Percentiles rank a stretch among this genome's conserved stretches.
Evolutionary conservation across 768 basidiomycete species (phyloP).

Genomic region (Lactifluus volemus): DNA sequence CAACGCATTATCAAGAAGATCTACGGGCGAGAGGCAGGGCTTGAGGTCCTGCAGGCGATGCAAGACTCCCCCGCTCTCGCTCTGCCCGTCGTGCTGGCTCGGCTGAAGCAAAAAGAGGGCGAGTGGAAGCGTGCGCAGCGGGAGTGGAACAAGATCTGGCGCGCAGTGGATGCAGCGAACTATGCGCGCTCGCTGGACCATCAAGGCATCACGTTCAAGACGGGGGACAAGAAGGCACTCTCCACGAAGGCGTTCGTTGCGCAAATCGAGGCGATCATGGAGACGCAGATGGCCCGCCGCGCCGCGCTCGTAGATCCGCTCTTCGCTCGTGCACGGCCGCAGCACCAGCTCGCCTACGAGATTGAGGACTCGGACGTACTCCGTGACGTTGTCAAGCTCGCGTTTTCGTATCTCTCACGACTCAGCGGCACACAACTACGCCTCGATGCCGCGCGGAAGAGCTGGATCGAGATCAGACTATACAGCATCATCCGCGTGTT

Average conservation of each 20-base stretch:
- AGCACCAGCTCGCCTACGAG: constrained; percentile 74
- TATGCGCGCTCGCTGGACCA: constrained; percentile 92
- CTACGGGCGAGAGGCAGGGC: constrained; percentile 78
- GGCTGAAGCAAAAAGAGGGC: constrained; percentile 93
- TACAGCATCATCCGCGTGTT: constrained; percentile 69
- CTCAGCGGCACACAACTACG: constrained; percentile 81
- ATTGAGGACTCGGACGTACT: constrained; percentile 68
- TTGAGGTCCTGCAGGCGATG: constrained; percentile 78
- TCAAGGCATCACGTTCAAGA: constrained; percentile 86
- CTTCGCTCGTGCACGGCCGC: constrained; percentile 50
- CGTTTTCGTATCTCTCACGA: constrained; percentile 86
- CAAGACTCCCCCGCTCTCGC: constrained; percentile 87
- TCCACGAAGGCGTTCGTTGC: constrained; percentile 67
- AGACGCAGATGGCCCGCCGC: constrained; percentile 71
- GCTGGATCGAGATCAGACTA: constrained; percentile 74
- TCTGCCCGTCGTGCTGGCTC: constrained; percentile 80
- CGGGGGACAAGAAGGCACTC: constrained; percentile 78
- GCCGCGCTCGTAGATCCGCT: constrained; percentile 49
- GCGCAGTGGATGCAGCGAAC: constrained; percentile 92
- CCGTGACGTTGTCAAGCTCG: constrained; percentile 82
- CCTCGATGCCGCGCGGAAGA: constrained; percentile 61
- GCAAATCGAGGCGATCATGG: constrained; percentile 78
- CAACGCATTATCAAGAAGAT: constrained; percentile 95
- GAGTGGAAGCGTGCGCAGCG: constrained; percentile 97
- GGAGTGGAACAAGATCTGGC: constrained; percentile 99